phyloP scores from a whole-genome alignment of 257 asterid genomes.

The Ehretia macrophylla region DNA sequence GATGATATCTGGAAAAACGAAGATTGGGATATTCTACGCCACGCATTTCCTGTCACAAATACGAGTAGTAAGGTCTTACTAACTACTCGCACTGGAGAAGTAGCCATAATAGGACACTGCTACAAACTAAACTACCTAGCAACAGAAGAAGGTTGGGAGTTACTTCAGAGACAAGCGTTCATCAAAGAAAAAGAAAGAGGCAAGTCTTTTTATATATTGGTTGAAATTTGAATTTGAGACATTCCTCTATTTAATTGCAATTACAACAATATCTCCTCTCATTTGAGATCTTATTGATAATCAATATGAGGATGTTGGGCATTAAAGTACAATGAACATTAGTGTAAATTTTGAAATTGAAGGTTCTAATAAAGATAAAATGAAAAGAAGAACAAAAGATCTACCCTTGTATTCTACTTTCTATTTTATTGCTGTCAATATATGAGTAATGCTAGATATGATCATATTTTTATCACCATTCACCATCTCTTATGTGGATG shows the following conservation, averaged over 20 bases:
- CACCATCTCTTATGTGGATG: too few species aligned
- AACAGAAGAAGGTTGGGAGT: slow-evolving; percentile 8
- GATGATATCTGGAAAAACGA: slow-evolving; percentile 14
- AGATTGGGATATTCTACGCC: slow-evolving; percentile 2
- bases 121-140: background rate
- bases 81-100: slow-evolving; percentile 6
- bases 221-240: background rate
- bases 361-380: too few species aligned
- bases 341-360: too few species aligned
- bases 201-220: background rate
- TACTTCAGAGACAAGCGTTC: slow-evolving; percentile 3
- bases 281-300: too few species aligned
- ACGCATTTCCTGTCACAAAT: background rate
- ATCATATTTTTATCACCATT: too few species aligned
- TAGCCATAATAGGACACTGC: slow-evolving; percentile 3
- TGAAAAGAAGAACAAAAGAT: too few species aligned
- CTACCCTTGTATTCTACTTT: too few species aligned
- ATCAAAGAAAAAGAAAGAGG: background rate
- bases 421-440: too few species aligned
- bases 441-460: too few species aligned
- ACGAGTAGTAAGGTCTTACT: background rate
- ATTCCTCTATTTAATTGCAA: background rate
- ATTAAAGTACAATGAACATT: too few species aligned
- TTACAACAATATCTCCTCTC: background rate
- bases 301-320: too few species aligned